phyloP scores from a whole-genome alignment of 352 stramenopile genomes.

The Pythium insidiosum region DNA sequence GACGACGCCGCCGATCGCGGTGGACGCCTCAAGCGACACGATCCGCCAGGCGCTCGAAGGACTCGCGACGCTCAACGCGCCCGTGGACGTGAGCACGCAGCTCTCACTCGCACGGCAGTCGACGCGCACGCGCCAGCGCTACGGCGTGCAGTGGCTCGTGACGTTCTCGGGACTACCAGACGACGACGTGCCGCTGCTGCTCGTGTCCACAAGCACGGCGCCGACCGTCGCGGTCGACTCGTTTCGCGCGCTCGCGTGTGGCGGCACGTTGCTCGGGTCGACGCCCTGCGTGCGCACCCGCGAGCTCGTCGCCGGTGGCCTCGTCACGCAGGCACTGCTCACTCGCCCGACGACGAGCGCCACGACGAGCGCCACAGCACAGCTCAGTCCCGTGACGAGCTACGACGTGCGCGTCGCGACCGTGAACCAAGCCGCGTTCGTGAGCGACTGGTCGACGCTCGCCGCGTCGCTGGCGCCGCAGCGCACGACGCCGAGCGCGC shows the following conservation, averaged over 20 bases:
- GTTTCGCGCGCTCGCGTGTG: conserved; percentile 39
- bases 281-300: conserved; percentile 37
- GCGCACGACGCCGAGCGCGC: conserved; percentile 22
- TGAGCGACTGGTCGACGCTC: too few species aligned
- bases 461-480: conserved; percentile 11
- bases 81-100: conserved; percentile 36
- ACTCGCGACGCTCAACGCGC: conserved; percentile 44
- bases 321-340: conserved; percentile 19
- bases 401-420: conserved; percentile 37
- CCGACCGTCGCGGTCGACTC: conserved; percentile 11
- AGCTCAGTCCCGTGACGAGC: conserved; percentile 17
- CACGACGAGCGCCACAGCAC: too few species aligned
- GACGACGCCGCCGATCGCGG: conserved; percentile 31
- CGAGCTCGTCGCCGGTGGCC: conserved; percentile 24
- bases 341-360: not conserved
- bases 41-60: conserved; percentile 55
- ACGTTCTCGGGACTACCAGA: conserved; percentile 28
- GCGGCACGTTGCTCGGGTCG: conserved; percentile 44
- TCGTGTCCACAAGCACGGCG: conserved; percentile 37
- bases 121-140: conserved; percentile 28
- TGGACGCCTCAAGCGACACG: conserved; percentile 26
- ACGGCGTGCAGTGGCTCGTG: conserved; percentile 61
- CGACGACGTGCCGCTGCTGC: conserved; percentile 28
- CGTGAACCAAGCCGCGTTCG: conserved; percentile 28
- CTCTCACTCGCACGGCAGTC: conserved; percentile 12